These are phyloP conservation scores for Metarhizium album DNA, from an alignment of 2,329 filamentous ascomycete species.

Conservation along the genomic window DNA sequence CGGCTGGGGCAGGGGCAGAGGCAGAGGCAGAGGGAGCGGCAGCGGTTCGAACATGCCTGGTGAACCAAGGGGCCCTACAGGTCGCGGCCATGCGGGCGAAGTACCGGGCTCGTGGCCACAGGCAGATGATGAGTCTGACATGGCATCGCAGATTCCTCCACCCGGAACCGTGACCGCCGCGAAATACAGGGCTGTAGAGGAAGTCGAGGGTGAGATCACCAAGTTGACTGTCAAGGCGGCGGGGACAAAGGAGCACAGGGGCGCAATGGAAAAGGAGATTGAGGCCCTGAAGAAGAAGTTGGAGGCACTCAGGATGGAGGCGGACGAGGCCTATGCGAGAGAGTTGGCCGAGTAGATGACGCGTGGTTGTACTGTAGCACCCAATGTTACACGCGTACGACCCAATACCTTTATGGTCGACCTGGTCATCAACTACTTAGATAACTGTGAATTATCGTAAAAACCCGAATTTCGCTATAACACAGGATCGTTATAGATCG, in stretches of 20 bases:
- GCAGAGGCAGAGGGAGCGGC: conserved; percentile 5
- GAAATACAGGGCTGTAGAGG: conserved; percentile 26
- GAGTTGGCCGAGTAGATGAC: conserved; percentile 22
- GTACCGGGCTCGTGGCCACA: conserved; percentile 25
- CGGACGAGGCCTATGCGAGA: conserved; percentile 36
- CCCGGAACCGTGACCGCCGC: conserved; percentile 18
- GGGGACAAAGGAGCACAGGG: conserved; percentile 11
- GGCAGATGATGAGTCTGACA: conserved; percentile 11
- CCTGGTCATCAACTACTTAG: no score
- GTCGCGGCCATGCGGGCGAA: conserved; percentile 1
- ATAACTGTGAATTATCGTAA: no score
- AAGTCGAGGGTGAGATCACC: conserved; percentile 23
- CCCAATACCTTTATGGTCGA: no score
- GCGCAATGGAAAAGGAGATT: conserved; percentile 23
- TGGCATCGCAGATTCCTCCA: conserved; percentile 4
- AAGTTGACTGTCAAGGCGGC: conserved; percentile 19
- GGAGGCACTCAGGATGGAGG: conserved; percentile 29
- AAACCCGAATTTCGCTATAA: no score
- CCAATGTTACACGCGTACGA: no score
- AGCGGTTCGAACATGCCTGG: conserved; percentile 7
- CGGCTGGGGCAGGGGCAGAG: conserved; percentile 6
- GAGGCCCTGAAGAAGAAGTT: conserved; percentile 27
- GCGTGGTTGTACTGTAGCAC: no score
- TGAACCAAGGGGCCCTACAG: conserved; percentile 1
- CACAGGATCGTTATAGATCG: no score